These are phyloP conservation scores for Kurtzmaniella natalensis DNA, from an alignment of 1,139 yeast species.

Conservation along the genomic window DNA sequence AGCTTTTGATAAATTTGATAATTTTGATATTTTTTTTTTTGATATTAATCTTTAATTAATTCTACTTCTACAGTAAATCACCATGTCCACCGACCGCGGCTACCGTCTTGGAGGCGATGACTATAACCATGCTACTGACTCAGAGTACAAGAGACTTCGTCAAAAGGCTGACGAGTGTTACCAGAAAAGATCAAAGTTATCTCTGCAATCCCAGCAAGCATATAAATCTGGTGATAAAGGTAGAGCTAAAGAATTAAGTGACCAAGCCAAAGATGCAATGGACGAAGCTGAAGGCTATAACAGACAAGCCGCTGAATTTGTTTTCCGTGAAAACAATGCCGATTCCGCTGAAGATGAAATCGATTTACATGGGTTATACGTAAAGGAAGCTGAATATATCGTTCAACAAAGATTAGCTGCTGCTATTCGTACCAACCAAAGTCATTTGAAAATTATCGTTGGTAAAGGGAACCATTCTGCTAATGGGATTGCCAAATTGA, in stretches of 20 bases:
- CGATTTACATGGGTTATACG: slow-evolving; percentile 88
- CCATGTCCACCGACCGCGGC: slow-evolving; percentile 26
- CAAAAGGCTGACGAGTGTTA: slow-evolving; percentile 66
- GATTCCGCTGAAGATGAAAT: slow-evolving; percentile 83
- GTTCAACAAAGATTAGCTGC: slow-evolving; percentile 71
- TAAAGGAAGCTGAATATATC: slow-evolving; percentile 80
- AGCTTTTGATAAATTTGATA: background rate
- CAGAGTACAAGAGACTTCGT: slow-evolving; percentile 60
- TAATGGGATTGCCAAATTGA: slow-evolving; percentile 78
- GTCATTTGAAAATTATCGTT: slow-evolving; percentile 64
- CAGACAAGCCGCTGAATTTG: slow-evolving; percentile 84
- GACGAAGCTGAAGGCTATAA: slow-evolving; percentile 66
- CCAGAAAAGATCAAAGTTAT: slow-evolving; percentile 50
- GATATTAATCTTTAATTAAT: background rate
- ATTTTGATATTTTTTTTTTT: background rate
- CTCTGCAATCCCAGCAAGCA: slow-evolving; percentile 72
- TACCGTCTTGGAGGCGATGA: slow-evolving; percentile 30
- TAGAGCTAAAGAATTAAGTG: slow-evolving; percentile 69
- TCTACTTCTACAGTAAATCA: background rate
- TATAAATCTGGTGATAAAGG: slow-evolving; percentile 69
- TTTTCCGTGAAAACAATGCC: slow-evolving; percentile 80
- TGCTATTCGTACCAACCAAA: slow-evolving; percentile 57
- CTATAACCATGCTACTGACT: slow-evolving; percentile 71
- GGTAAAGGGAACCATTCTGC: slow-evolving; percentile 92
- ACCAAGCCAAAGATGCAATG: slow-evolving; percentile 57